Evolutionary conservation across 495 filamentous ascomycete species (phyloP), one percentile per base, ranked within the genome.

Genomic region (Neurospora sp.): DNA sequence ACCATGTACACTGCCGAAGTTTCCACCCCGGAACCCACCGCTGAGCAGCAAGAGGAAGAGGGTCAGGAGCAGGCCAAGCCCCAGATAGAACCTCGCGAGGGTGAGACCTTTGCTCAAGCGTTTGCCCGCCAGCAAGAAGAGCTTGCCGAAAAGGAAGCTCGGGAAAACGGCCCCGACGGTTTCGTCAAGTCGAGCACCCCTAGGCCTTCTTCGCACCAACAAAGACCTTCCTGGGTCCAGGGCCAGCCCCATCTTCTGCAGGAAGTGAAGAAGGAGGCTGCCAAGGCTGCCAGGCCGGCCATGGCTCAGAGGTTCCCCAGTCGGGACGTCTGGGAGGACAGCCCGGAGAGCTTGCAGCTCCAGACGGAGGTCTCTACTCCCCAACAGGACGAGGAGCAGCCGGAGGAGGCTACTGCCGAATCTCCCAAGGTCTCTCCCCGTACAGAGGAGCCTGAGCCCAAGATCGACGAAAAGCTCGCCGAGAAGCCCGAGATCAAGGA

Each of bases 311-410:
- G 94, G 8, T 99, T 99, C 79, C 96, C 96, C 6, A 97, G 94
- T 79, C 89, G 89, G 42, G 96, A 99, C 82, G 92, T 98, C 62
- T 99, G 96, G 96, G 96, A 99, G 83, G 96, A 99, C 79, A 89
- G 89, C 0, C 95, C 96, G 5, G 92, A 96, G 75, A 94, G 91
- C 77, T 88, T 93, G 66, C 86, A 91, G 72, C 87, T 96, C 38
- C 89, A 92, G 73, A 94, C 96, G 12, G 95, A 92, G 5, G 90
- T 98, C 35, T 89, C 87, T 69, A 81, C 79, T 14, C 88, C 88
- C n/a, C 90, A 93, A 48, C 78, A 83, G 14, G 82, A 86, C 5
- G 84, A 87, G 20, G 78, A 83, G 44, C 69, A 66, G 27, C 8
- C 23, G 54, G 54, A 66, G 23, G 54, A 62, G 54, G 20, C 20